phyloP scores from a whole-genome alignment of 2,329 filamentous ascomycete species.

The Trichophyton verrucosum region DNA sequence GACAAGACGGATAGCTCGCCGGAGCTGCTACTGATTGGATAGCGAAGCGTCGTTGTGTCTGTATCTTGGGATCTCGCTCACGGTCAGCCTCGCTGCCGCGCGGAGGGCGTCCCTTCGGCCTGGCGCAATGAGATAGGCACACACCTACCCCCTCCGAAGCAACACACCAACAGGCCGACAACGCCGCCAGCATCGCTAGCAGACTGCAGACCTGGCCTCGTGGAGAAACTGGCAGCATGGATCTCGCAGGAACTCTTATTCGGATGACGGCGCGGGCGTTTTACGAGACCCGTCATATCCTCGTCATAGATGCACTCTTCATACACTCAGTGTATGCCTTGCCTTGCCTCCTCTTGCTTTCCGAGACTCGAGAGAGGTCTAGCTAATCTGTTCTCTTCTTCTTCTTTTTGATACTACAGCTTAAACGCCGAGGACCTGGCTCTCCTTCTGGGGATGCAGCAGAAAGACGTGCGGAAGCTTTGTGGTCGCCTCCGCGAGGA shows the following conservation, averaged over 20 bases:
- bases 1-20: background rate
- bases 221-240: slow-evolving; percentile 33
- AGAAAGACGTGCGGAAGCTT: slow-evolving; percentile 82
- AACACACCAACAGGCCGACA: background rate
- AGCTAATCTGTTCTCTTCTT: slow-evolving; percentile 6
- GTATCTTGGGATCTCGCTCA: background rate
- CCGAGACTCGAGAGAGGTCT: slow-evolving; percentile 5
- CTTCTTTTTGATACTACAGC: slow-evolving; percentile 25
- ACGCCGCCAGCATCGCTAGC: background rate
- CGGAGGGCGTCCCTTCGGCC: background rate
- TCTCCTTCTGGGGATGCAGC: slow-evolving; percentile 75
- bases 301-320: slow-evolving; percentile 68
- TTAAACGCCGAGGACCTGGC: slow-evolving; percentile 81
- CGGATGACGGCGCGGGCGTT: slow-evolving; percentile 78
- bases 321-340: slow-evolving; percentile 54
- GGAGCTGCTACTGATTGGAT: too few relatives aligned
- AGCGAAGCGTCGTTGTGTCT: background rate
- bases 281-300: slow-evolving; percentile 71
- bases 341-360: slow-evolving; percentile 19
- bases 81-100: background rate
- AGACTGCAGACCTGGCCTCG: background rate
- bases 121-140: slow-evolving; percentile 3
- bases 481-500: slow-evolving; percentile 77
- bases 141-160: background rate
- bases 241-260: slow-evolving; percentile 64